Base-by-base conservation (phyloP, 805 yeast genomes). In the Metschnikowia sp. region DNA sequence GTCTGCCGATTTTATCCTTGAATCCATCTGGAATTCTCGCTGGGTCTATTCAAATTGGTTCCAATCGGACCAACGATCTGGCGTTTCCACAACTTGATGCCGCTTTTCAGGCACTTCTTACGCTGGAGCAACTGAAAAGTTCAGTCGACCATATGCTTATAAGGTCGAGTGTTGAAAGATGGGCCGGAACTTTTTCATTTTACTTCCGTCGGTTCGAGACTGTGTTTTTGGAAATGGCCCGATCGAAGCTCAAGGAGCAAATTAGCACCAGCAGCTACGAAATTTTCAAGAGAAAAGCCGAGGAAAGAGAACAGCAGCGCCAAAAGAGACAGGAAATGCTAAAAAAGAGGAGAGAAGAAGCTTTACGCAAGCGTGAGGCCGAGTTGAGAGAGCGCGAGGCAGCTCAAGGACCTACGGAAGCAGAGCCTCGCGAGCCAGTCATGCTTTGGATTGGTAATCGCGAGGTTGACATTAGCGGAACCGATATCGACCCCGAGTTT, bases 401-500 rank as follows among this genome's bases (percentile, higher is more conserved):
- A 18, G 48, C 44, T 1, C 36, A 37, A 32, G 38, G 18, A n/a
- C 15, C 29, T 10, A 32, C 44, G 5, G 42, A 37, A 10, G 30
- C 43, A 2, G 36, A 29, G 19, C 42, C 44, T 1, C 51, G 52
- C 3, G 74, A 64, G 8, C 91, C 95, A 0, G 73, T 86, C 0
- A 77, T 76, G 70, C 89, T 91, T 3, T 72, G 72, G 10, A 84
- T 91, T 54, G 90, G 89, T 33, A 95, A 86, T 22, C 67, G 84
- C 28, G 82, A 83, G 42, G 90, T 91, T 32, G 95, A 91, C 60
- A 86, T 91, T 33, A 79, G 91, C 36, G 96, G 94, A 0, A 83
- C 96, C 3, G 97, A 88, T 45, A 88, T 91, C 49, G 97, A 91
- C 66, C 96, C 96, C 0, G 92, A 87, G 55, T 91, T 89, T 62